Base-by-base conservation (phyloP, 192 early-diverging fungal species). In the Polychytrium aggregatum region DNA sequence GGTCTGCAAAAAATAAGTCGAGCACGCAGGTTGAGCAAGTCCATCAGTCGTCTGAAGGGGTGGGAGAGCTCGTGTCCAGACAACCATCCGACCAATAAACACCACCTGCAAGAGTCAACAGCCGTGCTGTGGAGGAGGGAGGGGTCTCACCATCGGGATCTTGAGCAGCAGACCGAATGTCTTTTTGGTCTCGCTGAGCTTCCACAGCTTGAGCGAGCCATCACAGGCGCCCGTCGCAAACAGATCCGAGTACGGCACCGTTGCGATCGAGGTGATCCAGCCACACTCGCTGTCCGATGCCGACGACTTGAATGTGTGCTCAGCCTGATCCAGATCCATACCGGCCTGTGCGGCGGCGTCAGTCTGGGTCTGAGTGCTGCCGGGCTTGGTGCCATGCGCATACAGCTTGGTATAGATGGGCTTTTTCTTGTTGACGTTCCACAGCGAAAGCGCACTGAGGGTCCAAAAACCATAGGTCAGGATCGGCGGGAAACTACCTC, bases 381-480 rank as follows among this genome's bases (percentile, higher is more conserved):
- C 25, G 5, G 35, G 22, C 3, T 11, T 34, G n/a, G 35, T 29
- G 7, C 92, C 92, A 54, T 98, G 96, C 16, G 85, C 75, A 2
- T 72, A 40, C 34, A 79, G 59, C 38, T 79, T 67, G 6, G 87
- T 82, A 51, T 83, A 93, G 5, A 88, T 57, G 13, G 96, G 90
- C 56, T 97, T 97, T 70, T 98, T 98, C 53, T 81, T 83, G 52
- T 78, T 77, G 24, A 82, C 55, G 60, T 83, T 86, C 96, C 96
- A 98, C 52, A 98, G 68, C 25, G 87, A 96, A 37, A 98, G 80
- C 0, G 84, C 76, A 11, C 92, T 86, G 33, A 56, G 56, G 41
- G 39, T 46, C 17, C 27, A 33, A 47, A 29, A 39, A 20, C 8
- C 8, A 18, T 7, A 42, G 41, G 8, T 40, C 45, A 34, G 40